Percentiles rank a stretch among this genome's conserved stretches.
These are phyloP conservation scores for Endoconidiophora polonica DNA, from an alignment of 2,329 filamentous ascomycete genomes.

Conservation along the genomic window DNA sequence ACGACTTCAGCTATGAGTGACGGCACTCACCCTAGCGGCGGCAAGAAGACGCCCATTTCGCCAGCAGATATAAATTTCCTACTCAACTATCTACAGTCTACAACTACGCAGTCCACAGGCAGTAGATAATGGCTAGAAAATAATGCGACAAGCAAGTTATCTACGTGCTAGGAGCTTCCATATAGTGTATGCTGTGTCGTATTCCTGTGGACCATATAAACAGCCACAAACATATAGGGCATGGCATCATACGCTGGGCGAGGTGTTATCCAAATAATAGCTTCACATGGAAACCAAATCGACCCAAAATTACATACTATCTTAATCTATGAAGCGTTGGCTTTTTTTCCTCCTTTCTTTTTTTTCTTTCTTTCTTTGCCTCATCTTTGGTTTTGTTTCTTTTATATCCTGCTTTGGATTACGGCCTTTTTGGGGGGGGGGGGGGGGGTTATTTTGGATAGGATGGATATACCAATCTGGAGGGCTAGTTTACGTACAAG, in stretches of 20 bases:
- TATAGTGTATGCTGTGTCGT: background rate
- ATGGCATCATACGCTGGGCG: background rate
- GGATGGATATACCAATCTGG: too few species aligned
- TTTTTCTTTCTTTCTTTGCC: too few species aligned
- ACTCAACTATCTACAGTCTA: slow-evolving; percentile 52
- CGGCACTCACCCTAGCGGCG: slow-evolving; percentile 22
- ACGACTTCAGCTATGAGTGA: slow-evolving; percentile 26
- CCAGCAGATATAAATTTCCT: slow-evolving; percentile 61
- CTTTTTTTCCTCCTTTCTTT: too few species aligned
- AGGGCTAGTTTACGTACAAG: too few species aligned
- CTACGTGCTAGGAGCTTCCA: background rate
- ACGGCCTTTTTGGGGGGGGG: too few species aligned
- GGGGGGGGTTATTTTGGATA: too few species aligned
- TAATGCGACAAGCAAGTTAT: background rate
- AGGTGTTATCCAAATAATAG: background rate
- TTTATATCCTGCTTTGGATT: too few species aligned
- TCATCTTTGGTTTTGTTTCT: too few species aligned
- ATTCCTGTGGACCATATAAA: background rate
- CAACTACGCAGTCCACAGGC: slow-evolving; percentile 17
- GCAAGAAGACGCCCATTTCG: slow-evolving; percentile 40
- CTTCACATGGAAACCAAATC: background rate
- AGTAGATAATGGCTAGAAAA: background rate
- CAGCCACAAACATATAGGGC: background rate
- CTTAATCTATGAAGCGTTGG: background rate
- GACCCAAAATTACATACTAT: background rate